A percentile compares a stretch with the other conserved stretches of the same genome.
Conservation (phyloP, 345 rosid genomes). For the Syzygium grande region DNA sequence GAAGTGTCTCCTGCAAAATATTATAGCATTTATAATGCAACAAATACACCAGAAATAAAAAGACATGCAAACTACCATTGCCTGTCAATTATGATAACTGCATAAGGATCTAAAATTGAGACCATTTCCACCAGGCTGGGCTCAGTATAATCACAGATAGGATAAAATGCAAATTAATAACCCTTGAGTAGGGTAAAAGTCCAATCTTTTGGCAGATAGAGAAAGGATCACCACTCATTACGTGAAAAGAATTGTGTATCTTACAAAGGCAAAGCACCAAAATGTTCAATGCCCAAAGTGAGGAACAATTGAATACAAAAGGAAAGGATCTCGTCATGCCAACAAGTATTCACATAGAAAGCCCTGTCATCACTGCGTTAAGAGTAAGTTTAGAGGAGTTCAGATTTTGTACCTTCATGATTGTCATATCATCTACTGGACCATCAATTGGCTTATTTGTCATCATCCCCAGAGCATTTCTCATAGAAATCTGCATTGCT, state of each 20-base stretch:
- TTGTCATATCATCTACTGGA: conserved; percentile 89
- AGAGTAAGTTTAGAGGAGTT: background rate
- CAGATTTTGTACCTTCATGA: conserved; percentile 63
- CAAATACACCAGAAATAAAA: background rate
- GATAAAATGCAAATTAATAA: background rate
- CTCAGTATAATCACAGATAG: background rate
- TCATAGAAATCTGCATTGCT: conserved; percentile 95
- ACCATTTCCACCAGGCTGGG: background rate
- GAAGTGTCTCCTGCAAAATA: conserved; percentile 76
- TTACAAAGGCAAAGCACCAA: background rate
- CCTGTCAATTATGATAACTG: background rate
- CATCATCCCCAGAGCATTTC: conserved; percentile 71
- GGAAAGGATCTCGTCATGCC: background rate
- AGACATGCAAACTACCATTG: background rate
- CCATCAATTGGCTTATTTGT: conserved; percentile 55
- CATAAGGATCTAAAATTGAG: background rate
- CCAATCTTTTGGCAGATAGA: background rate
- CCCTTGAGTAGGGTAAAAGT: background rate
- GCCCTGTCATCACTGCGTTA: background rate
- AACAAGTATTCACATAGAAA: background rate
- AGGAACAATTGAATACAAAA: background rate
- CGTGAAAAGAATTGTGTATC: background rate
- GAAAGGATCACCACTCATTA: background rate
- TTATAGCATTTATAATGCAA: background rate
- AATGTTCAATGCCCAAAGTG: background rate